Conservation (phyloP, 1,284 basidiomycete genomes). For the Fereydounia khargensis region DNA sequence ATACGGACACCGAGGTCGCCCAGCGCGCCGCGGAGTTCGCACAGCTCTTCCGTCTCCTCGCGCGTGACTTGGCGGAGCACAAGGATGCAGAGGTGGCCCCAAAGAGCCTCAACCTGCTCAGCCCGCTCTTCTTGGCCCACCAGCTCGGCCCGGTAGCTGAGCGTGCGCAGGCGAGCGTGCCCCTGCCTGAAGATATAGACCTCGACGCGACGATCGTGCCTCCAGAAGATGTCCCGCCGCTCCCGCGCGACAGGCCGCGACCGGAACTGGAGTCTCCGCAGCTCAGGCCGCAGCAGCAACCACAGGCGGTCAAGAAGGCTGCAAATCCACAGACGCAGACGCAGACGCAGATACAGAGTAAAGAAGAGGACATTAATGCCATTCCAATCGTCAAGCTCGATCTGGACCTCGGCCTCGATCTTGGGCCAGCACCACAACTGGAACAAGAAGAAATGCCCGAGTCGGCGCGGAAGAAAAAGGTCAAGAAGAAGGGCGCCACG, state of each 20-base stretch:
- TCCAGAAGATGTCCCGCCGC: constrained; percentile 8
- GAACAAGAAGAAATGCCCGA: constrained; percentile 36
- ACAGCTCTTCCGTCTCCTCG: constrained; percentile 76
- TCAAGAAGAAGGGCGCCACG: background rate
- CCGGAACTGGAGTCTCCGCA: background rate
- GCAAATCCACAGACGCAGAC: background rate
- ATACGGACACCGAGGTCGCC: constrained; percentile 80
- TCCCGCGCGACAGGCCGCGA: background rate
- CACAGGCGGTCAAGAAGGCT: background rate
- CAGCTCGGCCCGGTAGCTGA: constrained; percentile 81
- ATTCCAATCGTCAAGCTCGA: constrained; percentile 50
- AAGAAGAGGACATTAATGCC: constrained; percentile 32
- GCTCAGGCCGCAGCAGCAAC: background rate
- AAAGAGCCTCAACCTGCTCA: constrained; percentile 72
- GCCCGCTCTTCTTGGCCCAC: constrained; percentile 75
- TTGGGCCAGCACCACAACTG: constrained; percentile 1
- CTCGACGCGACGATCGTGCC: constrained; percentile 80
- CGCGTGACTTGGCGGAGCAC: constrained; percentile 67
- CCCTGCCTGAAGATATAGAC: constrained; percentile 78
- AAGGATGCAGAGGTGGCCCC: background rate
- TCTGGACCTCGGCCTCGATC: constrained; percentile 4
- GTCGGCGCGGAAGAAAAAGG: no score
- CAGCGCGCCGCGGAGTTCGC: constrained; percentile 80
- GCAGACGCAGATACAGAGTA: background rate
- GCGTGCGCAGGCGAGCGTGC: constrained; percentile 75